phyloP scores from a whole-genome alignment of 345 rosid species.

The Arabis hirsuta region DNA sequence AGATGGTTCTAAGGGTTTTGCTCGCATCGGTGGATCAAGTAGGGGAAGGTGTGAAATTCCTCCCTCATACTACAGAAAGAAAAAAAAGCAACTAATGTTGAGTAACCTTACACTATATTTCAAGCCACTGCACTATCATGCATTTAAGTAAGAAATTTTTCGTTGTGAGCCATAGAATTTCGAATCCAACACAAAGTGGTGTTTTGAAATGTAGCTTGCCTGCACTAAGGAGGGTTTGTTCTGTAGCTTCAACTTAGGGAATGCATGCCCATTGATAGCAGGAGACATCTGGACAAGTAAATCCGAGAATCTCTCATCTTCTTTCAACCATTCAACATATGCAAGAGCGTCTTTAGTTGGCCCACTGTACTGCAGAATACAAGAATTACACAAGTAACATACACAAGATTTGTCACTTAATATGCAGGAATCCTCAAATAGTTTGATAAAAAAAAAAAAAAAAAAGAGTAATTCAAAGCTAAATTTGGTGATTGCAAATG shows the following conservation, averaged over 20 bases:
- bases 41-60: slow-evolving; percentile 84
- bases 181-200: slow-evolving; percentile 9
- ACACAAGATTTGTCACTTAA: slow-evolving; percentile 1
- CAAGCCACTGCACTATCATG: too few relatives aligned
- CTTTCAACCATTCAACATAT: slow-evolving; percentile 81
- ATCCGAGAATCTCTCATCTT: slow-evolving; percentile 68
- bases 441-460: background rate
- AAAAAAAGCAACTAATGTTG: background rate
- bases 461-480: slow-evolving; percentile 3
- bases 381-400: slow-evolving; percentile 27
- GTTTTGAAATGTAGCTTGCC: slow-evolving; percentile 51
- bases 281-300: slow-evolving; percentile 86
- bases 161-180: background rate
- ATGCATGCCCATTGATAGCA: slow-evolving; percentile 75
- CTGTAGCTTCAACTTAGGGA: slow-evolving; percentile 84
- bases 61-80: slow-evolving; percentile 68
- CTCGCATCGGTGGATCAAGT: slow-evolving; percentile 72
- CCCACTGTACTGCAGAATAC: slow-evolving; percentile 85
- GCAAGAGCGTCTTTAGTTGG: slow-evolving; percentile 76
- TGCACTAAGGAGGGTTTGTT: slow-evolving; percentile 89
- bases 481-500: background rate
- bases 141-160: background rate
- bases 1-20: slow-evolving; percentile 74
- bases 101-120: slow-evolving; percentile 17
- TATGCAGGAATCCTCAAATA: background rate